Conservation (phyloP, 495 filamentous ascomycete species). For the Chaetomidium leptoderma region DNA sequence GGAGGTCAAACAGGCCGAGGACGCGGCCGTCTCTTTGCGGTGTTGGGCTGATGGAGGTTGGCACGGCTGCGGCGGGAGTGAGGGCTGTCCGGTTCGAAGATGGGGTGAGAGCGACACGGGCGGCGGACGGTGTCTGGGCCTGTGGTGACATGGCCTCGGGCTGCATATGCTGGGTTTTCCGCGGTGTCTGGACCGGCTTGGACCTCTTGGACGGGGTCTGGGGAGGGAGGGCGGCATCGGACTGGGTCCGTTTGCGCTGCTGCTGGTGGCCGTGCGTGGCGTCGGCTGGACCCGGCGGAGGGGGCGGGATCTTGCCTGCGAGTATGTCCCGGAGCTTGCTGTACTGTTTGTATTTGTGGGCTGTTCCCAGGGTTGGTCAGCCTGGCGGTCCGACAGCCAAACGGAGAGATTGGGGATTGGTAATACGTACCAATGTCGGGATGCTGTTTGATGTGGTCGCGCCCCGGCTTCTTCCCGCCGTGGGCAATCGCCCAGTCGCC, state of each 20-base stretch:
- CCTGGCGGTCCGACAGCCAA: background rate
- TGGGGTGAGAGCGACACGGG: conserved; percentile 41
- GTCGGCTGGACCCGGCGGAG: conserved; percentile 27
- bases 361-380: conserved; percentile 38
- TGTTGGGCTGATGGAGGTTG: conserved; percentile 69
- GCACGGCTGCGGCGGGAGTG: conserved; percentile 47
- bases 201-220: conserved; percentile 46
- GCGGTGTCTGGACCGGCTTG: conserved; percentile 37
- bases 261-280: conserved; percentile 34
- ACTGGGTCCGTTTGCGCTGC: conserved; percentile 33
- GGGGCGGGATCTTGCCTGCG: conserved; percentile 44
- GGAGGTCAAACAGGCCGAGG: conserved; percentile 85
- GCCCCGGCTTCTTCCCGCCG: conserved; percentile 69
- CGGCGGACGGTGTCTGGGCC: conserved; percentile 48
- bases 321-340: conserved; percentile 62
- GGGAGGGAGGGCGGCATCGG: conserved; percentile 35
- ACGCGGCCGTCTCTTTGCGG: conserved; percentile 85
- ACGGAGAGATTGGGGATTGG: background rate
- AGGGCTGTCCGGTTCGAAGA: conserved; percentile 55
- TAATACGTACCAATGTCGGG: conserved; percentile 65
- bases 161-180: conserved; percentile 27
- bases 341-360: conserved; percentile 90
- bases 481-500: conserved; percentile 64
- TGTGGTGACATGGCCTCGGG: conserved; percentile 10
- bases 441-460: conserved; percentile 83